phyloP scores from a whole-genome alignment of 2,329 filamentous ascomycete species.

The Penicillium expansum region DNA sequence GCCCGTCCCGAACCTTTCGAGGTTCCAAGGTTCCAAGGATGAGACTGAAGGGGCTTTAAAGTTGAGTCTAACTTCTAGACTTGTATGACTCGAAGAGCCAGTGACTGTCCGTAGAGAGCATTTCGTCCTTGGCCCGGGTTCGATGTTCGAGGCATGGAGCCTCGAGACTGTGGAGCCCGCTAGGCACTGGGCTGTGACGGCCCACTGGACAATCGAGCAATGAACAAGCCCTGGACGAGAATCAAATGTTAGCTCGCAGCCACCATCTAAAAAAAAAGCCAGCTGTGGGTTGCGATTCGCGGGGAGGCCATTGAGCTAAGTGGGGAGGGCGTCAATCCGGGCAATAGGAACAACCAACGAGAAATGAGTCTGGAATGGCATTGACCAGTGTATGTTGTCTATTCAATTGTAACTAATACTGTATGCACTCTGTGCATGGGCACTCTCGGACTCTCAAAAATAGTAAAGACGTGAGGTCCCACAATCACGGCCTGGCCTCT shows the following conservation, averaged over 20 bases:
- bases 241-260: conserved; percentile 10
- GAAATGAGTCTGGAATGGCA: neutral
- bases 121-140: neutral
- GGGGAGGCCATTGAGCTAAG: conserved; percentile 7
- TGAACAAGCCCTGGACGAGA: conserved; percentile 9
- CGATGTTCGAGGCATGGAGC: neutral
- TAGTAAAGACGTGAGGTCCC: conserved; percentile 3
- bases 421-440: neutral
- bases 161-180: conserved; percentile 9
- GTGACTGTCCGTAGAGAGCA: neutral
- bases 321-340: conserved; percentile 19
- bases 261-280: conserved; percentile 12
- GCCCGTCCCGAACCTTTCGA: conserved; percentile 28
- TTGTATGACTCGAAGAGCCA: neutral
- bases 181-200: conserved; percentile 16
- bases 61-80: neutral
- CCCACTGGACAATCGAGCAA: conserved; percentile 15
- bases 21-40: neutral
- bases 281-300: conserved; percentile 13
- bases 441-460: neutral
- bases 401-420: neutral
- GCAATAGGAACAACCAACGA: conserved; percentile 8
- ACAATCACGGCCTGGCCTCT: conserved; percentile 19
- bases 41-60: neutral
- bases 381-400: neutral